These are phyloP conservation scores for Tephrocybe sp. DNA, from an alignment of 768 basidiomycete genomes.

Conservation along the genomic window DNA sequence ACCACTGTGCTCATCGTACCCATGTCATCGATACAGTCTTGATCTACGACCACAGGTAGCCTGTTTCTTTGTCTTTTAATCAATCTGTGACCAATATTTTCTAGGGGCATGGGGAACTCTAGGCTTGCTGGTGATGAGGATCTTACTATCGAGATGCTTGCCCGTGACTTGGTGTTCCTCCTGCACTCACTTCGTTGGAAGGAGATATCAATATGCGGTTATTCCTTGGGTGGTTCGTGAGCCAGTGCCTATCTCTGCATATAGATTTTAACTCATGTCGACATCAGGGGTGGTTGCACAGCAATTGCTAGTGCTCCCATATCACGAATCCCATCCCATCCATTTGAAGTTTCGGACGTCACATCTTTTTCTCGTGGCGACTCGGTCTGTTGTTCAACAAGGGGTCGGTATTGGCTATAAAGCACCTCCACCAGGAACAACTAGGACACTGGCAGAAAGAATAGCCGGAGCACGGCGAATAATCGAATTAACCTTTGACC, in stretches of 20 bases:
- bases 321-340: conserved; percentile 31
- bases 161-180: conserved; percentile 44
- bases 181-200: conserved; percentile 39
- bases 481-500: conserved; percentile 25
- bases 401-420: conserved; percentile 21
- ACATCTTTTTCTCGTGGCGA: conserved; percentile 39
- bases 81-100: background rate
- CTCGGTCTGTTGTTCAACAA: conserved; percentile 29
- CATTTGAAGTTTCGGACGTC: conserved; percentile 39
- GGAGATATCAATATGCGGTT: conserved; percentile 44
- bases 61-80: background rate
- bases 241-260: background rate
- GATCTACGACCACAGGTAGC: conserved; percentile 41
- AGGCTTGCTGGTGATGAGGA: conserved; percentile 33
- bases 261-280: background rate
- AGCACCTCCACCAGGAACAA: conserved; percentile 20
- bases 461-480: conserved; percentile 23
- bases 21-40: too few relatives aligned
- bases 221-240: conserved; percentile 50
- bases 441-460: conserved; percentile 26
- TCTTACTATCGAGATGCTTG: conserved; percentile 44
- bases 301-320: conserved; percentile 43
- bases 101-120: conserved; percentile 48
- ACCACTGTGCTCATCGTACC: background rate
- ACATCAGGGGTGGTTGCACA: conserved; percentile 40